Evolutionary conservation across 2,329 filamentous ascomycete genomes (phyloP).

Genomic region (Diaporthe humulicola): DNA sequence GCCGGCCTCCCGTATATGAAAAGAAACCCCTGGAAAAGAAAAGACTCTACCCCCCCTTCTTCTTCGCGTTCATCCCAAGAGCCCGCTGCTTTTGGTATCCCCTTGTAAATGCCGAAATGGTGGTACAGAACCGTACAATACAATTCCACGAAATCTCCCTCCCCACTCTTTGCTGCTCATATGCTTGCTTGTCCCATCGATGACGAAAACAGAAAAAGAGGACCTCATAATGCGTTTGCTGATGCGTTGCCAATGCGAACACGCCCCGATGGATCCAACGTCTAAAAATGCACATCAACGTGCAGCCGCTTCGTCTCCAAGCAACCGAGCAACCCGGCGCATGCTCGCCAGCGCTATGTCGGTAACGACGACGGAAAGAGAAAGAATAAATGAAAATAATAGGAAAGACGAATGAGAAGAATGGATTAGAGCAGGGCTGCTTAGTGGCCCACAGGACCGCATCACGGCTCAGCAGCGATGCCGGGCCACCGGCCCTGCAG

Average conservation of each 20-base stretch:
- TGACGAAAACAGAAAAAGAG: background rate
- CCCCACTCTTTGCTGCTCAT: background rate
- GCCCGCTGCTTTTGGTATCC: conserved; percentile 23
- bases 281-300: background rate
- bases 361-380: background rate
- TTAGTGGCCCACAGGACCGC: background rate
- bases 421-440: background rate
- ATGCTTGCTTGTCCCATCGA: conserved; percentile 20
- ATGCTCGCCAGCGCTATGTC: background rate
- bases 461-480: conserved; percentile 46
- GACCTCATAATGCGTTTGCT: conserved; percentile 20
- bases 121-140: conserved; percentile 20
- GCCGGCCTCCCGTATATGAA: background rate
- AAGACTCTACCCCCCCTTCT: background rate
- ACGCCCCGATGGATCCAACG: background rate
- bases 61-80: conserved; percentile 26
- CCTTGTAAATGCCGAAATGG: conserved; percentile 25
- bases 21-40: background rate
- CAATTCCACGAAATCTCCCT: background rate
- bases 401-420: background rate
- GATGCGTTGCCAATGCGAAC: conserved; percentile 4
- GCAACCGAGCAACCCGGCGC: background rate
- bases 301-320: background rate
- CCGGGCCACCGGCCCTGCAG: conserved; percentile 78
- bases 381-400: background rate